Evolutionary conservation across 2,329 filamentous ascomycete species (phyloP).

Genomic region (Ophiocordyceps sinensis): DNA sequence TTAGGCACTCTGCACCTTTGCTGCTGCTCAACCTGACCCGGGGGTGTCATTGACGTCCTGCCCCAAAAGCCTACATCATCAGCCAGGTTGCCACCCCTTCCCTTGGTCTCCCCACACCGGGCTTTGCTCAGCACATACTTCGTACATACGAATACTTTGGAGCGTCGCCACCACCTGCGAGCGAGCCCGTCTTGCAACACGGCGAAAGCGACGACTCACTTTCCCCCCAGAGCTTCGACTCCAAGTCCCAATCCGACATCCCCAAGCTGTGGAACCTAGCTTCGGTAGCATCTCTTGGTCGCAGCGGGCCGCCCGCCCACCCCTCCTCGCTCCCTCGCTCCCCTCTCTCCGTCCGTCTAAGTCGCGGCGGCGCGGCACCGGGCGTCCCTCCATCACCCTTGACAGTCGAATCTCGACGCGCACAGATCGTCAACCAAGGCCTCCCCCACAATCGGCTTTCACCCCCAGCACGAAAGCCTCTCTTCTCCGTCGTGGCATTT

Average conservation of each 20-base stretch:
- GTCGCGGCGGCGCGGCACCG: neutral
- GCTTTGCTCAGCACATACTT: too few relatives aligned
- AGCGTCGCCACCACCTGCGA: too few relatives aligned
- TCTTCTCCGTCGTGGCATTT: neutral
- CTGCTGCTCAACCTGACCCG: neutral
- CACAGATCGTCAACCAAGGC: neutral
- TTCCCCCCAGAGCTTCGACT: neutral
- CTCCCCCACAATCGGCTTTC: neutral
- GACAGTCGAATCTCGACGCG: neutral
- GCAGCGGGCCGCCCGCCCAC: neutral
- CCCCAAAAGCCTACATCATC: conserved; percentile 1
- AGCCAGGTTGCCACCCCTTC: neutral
- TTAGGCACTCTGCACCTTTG: conserved; percentile 1
- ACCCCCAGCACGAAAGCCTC: neutral
- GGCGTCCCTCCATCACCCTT: neutral
- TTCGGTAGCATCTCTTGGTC: neutral
- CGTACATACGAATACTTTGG: too few relatives aligned
- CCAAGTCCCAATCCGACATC: neutral
- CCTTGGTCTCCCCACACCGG: neutral
- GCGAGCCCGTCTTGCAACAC: too few relatives aligned
- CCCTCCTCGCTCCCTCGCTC: neutral
- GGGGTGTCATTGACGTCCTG: neutral
- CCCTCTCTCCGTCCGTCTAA: neutral
- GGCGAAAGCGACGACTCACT: neutral
- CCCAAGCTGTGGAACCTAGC: neutral